Conservation (phyloP, 2,329 filamentous ascomycete genomes). For the Pestalotiopsis sp. region DNA sequence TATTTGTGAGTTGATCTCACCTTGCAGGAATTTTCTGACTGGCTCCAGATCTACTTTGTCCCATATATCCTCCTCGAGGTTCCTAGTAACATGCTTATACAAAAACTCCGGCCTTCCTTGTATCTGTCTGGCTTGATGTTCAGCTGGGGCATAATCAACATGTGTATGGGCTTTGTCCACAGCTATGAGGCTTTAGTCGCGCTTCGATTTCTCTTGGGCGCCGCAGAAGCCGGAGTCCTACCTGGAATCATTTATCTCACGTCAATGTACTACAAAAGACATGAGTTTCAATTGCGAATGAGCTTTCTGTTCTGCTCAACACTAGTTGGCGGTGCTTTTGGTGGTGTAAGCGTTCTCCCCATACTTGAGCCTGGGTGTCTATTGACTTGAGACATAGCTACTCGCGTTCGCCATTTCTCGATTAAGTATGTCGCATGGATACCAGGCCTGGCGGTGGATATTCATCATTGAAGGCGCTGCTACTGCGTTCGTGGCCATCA, state of each 20-base stretch:
- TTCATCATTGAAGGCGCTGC: conserved; percentile 43
- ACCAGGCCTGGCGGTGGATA: conserved; percentile 53
- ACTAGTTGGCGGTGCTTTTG: conserved; percentile 44
- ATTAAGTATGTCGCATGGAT: conserved; percentile 44
- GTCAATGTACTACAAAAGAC: conserved; percentile 51
- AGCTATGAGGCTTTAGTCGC: conserved; percentile 41
- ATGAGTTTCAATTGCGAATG: conserved; percentile 51
- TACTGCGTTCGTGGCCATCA: conserved; percentile 35
- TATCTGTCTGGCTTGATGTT: conserved; percentile 43
- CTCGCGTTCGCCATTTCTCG: conserved; percentile 50
- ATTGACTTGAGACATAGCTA: conserved; percentile 27
- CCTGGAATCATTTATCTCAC: conserved; percentile 49
- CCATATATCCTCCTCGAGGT: conserved; percentile 48
- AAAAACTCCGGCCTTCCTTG: conserved; percentile 40
- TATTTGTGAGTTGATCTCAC: conserved; percentile 32
- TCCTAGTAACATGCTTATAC: conserved; percentile 48
- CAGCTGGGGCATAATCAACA: conserved; percentile 49
- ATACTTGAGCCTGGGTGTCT: too few species aligned
- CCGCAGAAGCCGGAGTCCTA: conserved; percentile 49
- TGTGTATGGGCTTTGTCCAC: conserved; percentile 48
- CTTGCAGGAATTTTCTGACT: neutral
- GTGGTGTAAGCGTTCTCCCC: conserved; percentile 33
- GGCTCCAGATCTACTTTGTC: conserved; percentile 36
- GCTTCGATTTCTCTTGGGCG: conserved; percentile 47
- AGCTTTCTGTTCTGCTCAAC: conserved; percentile 46